phyloP scores from a whole-genome alignment of 345 rosid genomes.

The Aquilaria malaccensis region DNA sequence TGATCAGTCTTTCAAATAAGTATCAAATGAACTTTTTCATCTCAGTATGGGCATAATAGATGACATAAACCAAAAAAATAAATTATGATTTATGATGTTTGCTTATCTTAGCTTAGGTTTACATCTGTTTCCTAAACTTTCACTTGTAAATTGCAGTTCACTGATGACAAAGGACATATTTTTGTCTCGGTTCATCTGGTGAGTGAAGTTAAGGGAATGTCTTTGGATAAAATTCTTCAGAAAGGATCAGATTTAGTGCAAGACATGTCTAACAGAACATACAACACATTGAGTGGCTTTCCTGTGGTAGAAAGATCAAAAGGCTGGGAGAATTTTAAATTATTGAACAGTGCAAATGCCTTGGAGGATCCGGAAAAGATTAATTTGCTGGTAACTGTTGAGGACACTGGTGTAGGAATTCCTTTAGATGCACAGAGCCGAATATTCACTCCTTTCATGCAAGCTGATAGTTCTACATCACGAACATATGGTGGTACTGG shows the following conservation, averaged over 20 bases:
- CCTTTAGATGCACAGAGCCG: constrained; percentile 63
- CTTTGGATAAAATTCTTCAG: constrained; percentile 45
- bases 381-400: constrained; percentile 70
- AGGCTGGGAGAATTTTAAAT: constrained; percentile 74
- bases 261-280: constrained; percentile 22
- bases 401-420: constrained; percentile 94
- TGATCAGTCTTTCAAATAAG: too few relatives aligned
- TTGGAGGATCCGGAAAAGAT: constrained; percentile 32
- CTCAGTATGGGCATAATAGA: background rate
- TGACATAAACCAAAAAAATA: too few relatives aligned
- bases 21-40: background rate
- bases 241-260: constrained; percentile 39
- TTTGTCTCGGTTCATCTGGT: constrained; percentile 79
- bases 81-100: background rate
- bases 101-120: background rate
- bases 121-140: constrained; percentile 10
- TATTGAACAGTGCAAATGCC: constrained; percentile 17
- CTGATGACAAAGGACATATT: constrained; percentile 71
- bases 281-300: constrained; percentile 62
- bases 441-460: constrained; percentile 94
- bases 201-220: constrained; percentile 45
- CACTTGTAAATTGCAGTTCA: constrained; percentile 52
- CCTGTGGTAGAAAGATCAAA: constrained; percentile 71
- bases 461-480: constrained; percentile 97
- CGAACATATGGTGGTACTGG: constrained; percentile 96